Base-by-base conservation (phyloP, 805 yeast species). In the Suhomyces vadensis region DNA sequence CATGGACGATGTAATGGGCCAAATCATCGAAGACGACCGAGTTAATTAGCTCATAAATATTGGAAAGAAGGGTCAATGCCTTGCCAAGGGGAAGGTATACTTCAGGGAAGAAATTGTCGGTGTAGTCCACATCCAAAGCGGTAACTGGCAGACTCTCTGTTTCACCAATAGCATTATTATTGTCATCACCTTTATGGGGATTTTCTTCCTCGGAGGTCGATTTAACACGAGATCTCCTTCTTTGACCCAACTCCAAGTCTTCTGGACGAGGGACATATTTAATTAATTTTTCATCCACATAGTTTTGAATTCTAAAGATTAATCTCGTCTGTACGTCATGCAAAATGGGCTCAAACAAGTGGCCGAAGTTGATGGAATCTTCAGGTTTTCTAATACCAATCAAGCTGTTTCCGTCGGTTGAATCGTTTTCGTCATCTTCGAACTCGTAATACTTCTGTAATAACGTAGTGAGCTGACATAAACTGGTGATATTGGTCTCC, bases 1-100 rank as follows among this genome's bases (percentile, higher is more conserved):
- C 77, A 58, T 87, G 96, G 3, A 92, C 86, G 41, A 89, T 82
- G 44, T 85, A 81, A 60, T 89, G 96, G 0, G 97, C 96, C 51
- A 91, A 66, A 57, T 88, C 96, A 60, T 89, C 96, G 65, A 91
- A 92, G 1, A 89, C 86, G 9, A 76, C 67, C 2, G 91, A 81
- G 51, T 84, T 83, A 27, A 92, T 78, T 54, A 90, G 69, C 55
- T 87, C 95, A 58, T 88, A 87, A 17, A 91, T 84, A 58, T 81
- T 85, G 25, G 89, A 82, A 23, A 91, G 67, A 5, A 92, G 65
- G 0, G 83, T 76, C 35, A 90, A 65, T 0, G 95, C 83, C 43
- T 78, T 79, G 3, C 78, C 74, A 37, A 89, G 67, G 1, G 96
- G 96, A 10, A 87, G 81, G 59, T 87, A 89, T 55, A 83, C 75